Conservation (phyloP, 2,329 filamentous ascomycete genomes). For the Aspergillus pseudoglaucus region DNA sequence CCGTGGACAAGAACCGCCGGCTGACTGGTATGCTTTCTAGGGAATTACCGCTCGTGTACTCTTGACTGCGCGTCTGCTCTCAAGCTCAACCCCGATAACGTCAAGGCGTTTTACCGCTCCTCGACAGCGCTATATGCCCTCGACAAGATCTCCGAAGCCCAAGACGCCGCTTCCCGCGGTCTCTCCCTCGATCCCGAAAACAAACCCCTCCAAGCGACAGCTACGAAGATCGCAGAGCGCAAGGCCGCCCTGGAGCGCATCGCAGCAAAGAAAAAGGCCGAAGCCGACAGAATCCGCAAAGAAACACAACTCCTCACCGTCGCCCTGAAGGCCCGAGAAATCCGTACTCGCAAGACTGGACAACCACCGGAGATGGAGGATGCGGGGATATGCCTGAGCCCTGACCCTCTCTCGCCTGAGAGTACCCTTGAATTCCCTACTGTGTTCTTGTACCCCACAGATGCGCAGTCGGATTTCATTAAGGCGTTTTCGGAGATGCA, state of each 20-base stretch:
- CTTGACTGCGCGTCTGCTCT: slow-evolving; percentile 76
- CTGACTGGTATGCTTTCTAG: slow-evolving; percentile 29
- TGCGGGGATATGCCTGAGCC: slow-evolving; percentile 62
- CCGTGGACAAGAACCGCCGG: slow-evolving; percentile 10
- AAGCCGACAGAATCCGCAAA: slow-evolving; percentile 41
- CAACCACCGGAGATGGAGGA: slow-evolving; percentile 84
- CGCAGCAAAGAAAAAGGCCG: slow-evolving; percentile 49
- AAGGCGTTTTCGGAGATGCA: slow-evolving; percentile 78
- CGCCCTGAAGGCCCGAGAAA: slow-evolving; percentile 63
- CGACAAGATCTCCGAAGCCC: slow-evolving; percentile 70
- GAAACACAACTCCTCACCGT: slow-evolving; percentile 58
- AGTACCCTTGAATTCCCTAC: slow-evolving; percentile 70
- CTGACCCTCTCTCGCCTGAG: slow-evolving; percentile 65
- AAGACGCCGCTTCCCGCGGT: slow-evolving; percentile 69
- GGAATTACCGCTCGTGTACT: slow-evolving; percentile 82
- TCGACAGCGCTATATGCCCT: slow-evolving; percentile 70
- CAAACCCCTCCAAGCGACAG: slow-evolving; percentile 56
- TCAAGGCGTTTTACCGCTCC: slow-evolving; percentile 89
- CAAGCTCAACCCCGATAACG: slow-evolving; percentile 68
- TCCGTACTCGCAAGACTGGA: slow-evolving; percentile 60
- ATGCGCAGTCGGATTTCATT: slow-evolving; percentile 81
- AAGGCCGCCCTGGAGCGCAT: slow-evolving; percentile 51
- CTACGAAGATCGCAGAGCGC: slow-evolving; percentile 57
- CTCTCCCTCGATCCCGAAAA: slow-evolving; percentile 67
- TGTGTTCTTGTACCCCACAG: slow-evolving; percentile 76